A percentile compares a stretch with the other conserved stretches of the same genome.
Evolutionary conservation across 2,329 filamentous ascomycete genomes (phyloP).

Genomic region (Colletotrichum paranaense): DNA sequence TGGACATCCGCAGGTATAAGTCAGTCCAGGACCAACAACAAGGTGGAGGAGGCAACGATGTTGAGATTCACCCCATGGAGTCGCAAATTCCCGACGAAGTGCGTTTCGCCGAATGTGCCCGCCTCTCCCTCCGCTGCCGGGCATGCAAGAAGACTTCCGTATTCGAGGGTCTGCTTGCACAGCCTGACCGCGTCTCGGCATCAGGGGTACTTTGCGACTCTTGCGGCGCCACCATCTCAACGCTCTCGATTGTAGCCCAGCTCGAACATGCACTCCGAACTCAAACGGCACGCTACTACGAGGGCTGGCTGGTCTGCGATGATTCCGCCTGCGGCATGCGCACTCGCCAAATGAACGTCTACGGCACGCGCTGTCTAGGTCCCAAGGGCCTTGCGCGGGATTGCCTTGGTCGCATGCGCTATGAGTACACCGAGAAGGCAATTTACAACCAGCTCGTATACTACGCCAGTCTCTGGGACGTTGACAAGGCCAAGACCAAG

Average conservation of each 20-base stretch:
- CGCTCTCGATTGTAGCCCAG: conserved; percentile 84
- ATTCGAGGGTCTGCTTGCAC: conserved; percentile 80
- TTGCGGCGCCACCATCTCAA: conserved; percentile 75
- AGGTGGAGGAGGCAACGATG: conserved; percentile 63
- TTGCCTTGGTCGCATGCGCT: conserved; percentile 88
- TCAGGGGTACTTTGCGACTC: conserved; percentile 77
- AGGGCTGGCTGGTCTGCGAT: conserved; percentile 91
- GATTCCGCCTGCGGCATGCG: conserved; percentile 87
- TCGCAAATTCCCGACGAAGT: conserved; percentile 93
- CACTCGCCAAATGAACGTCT: conserved; percentile 93
- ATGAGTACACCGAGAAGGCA: conserved; percentile 87
- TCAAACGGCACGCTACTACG: conserved; percentile 87
- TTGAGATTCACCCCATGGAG: conserved; percentile 90
- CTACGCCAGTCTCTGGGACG: conserved; percentile 86
- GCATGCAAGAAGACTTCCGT: conserved; percentile 77
- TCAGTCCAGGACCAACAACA: conserved; percentile 56
- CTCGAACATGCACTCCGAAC: conserved; percentile 85
- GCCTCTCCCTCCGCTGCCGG: conserved; percentile 83
- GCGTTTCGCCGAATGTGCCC: conserved; percentile 84
- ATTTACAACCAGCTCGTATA: conserved; percentile 97
- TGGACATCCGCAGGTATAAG: conserved; percentile 89
- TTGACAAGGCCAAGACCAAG: conserved; percentile 78
- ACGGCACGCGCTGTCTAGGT: conserved; percentile 89
- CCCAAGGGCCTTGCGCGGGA: conserved; percentile 86
- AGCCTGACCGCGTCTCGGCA: conserved; percentile 72